Base-by-base conservation (phyloP, 1,284 basidiomycete species). In the Apiotrichum laibachii region DNA sequence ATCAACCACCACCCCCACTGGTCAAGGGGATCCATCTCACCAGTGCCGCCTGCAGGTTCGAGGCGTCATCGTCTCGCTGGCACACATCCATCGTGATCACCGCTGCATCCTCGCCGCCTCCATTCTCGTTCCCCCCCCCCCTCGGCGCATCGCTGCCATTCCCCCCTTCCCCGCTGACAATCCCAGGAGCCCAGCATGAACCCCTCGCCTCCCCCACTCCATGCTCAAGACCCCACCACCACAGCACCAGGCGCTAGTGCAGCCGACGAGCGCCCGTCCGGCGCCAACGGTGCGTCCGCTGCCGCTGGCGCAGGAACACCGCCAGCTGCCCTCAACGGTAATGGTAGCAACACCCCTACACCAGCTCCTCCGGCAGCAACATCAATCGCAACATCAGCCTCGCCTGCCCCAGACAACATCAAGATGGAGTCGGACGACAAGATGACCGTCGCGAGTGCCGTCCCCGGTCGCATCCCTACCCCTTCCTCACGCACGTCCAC, bases 401-500 rank as follows among this genome's bases (percentile, higher is more conserved):
- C 19, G 13, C 21, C 40, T 19, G 37, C 15, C 45, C 47, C 39
- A 53, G 31, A 10, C 56, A 42, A 11, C 16, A 44, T 44, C 39
- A 48, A 42, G 40, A 48, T 26, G 40, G 35, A 53, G 42, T 13
- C 43, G n/a, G 26, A 43, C 12, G 53, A 55, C 33, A 31, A 35
- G n/a, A n/a, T 49, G 5, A 37, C 43, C n/a, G 52, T 59, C n/a
- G 52, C 59, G 4, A 53, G 58, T 8, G 60, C 63, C 15, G 55
- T 40, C 12, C 44, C 40, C 9, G 39, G 63, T 6, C 68, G 72
- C 18, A 61, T 72, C 15, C 67, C 66, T 1, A 70, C 72, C 5
- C 72, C 74, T 0, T 69, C 71, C 1, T 73, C 73, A 1, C 66
- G 75, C 11, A 74, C 73, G 10, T 75, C 73, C 5, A 75, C 75